Evolutionary conservation across 768 basidiomycete species (phyloP).

Genomic region (Tylopilus sp.): DNA sequence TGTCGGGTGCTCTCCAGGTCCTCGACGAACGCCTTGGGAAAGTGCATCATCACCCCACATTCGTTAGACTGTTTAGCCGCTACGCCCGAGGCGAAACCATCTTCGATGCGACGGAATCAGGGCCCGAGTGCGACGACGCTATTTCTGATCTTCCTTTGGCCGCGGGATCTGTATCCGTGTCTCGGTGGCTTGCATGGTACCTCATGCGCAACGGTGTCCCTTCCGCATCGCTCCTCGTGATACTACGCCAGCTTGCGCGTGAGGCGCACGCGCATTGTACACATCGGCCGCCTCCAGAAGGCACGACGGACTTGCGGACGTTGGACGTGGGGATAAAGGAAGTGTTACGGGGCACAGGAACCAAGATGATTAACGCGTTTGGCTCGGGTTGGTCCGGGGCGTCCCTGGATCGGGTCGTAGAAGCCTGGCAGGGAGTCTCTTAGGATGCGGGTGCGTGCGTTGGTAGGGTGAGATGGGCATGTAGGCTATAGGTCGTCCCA

Average conservation of each 20-base stretch:
- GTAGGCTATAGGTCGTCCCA: background rate
- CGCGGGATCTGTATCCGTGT: too few species aligned
- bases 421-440: slow-evolving; percentile 44
- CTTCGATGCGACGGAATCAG: slow-evolving; percentile 19
- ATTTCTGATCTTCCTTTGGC: too few species aligned
- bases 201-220: slow-evolving; percentile 67
- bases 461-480: background rate
- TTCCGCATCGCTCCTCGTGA: slow-evolving; percentile 59
- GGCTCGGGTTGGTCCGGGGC: slow-evolving; percentile 73
- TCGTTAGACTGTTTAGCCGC: slow-evolving; percentile 37
- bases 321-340: slow-evolving; percentile 69
- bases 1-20: slow-evolving; percentile 60
- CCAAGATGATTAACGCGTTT: slow-evolving; percentile 67
- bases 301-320: slow-evolving; percentile 37
- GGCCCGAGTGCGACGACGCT: slow-evolving; percentile 4
- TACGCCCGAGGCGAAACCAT: slow-evolving; percentile 57
- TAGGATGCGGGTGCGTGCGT: background rate
- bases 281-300: slow-evolving; percentile 47
- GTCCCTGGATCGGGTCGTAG: slow-evolving; percentile 64
- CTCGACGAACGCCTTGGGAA: slow-evolving; percentile 56
- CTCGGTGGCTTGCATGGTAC: slow-evolving; percentile 64
- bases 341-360: slow-evolving; percentile 82
- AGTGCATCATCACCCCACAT: slow-evolving; percentile 27
- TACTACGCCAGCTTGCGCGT: slow-evolving; percentile 57
- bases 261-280: slow-evolving; percentile 61